Conservation (phyloP, 2,329 filamentous ascomycete genomes). For the Aureobasidium mangrovei region DNA sequence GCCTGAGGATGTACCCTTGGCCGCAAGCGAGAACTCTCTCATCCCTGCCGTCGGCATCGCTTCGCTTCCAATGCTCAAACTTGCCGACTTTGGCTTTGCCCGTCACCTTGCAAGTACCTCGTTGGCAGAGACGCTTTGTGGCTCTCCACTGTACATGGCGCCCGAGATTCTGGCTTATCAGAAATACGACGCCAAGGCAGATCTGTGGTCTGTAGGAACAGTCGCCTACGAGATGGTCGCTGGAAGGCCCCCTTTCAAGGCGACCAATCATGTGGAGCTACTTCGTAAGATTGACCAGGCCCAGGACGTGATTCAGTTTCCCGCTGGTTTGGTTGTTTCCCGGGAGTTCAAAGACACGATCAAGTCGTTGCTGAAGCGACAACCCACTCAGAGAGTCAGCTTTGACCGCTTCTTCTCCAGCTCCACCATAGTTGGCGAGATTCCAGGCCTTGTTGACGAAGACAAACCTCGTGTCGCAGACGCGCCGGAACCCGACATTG, state of each 20-base stretch:
- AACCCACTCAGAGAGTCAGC: constrained; percentile 72
- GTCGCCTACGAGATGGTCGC: constrained; percentile 94
- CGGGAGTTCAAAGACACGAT: constrained; percentile 74
- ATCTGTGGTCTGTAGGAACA: constrained; percentile 95
- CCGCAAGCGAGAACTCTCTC: constrained; percentile 71
- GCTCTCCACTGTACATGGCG: constrained; percentile 96
- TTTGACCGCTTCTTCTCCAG: constrained; percentile 82
- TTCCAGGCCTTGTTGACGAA: constrained; percentile 73
- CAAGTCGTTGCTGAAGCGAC: constrained; percentile 71
- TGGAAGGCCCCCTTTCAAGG: constrained; percentile 82
- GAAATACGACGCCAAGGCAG: constrained; percentile 92
- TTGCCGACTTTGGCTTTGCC: constrained; percentile 98
- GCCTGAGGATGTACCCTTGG: constrained; percentile 58
- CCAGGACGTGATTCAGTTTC: constrained; percentile 78
- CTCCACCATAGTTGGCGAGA: constrained; percentile 61
- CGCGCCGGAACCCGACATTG: constrained; percentile 19
- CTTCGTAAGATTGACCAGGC: constrained; percentile 84
- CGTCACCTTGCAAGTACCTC: constrained; percentile 83
- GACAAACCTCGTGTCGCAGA: constrained; percentile 23
- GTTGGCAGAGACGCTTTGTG: constrained; percentile 90
- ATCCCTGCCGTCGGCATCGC: constrained; percentile 72
- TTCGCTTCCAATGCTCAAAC: constrained; percentile 89
- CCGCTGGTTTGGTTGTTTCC: constrained; percentile 59
- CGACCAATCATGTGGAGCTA: constrained; percentile 88
- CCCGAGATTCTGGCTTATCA: constrained; percentile 96